phyloP scores from a whole-genome alignment of 129 eudicot genomes.

The Ambrosia trifida region DNA sequence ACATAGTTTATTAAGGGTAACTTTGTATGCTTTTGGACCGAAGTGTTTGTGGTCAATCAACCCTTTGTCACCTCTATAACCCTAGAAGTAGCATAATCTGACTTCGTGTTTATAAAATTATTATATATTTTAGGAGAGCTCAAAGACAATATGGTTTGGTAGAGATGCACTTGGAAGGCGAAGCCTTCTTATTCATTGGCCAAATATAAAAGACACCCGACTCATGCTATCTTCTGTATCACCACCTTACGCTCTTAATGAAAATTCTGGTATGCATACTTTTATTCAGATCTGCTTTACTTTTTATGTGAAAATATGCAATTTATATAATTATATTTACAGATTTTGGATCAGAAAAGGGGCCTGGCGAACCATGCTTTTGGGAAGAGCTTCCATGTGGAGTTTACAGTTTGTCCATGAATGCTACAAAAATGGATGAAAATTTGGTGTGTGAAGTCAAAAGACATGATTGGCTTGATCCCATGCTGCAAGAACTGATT shows the following conservation, averaged over 20 bases:
- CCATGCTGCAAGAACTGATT: slow-evolving; percentile 59
- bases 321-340: slow-evolving; percentile 8
- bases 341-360: slow-evolving; percentile 44
- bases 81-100: slow-evolving; percentile 5
- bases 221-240: slow-evolving; percentile 86
- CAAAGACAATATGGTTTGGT: slow-evolving; percentile 90
- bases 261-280: slow-evolving; percentile 25
- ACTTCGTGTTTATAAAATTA: slow-evolving; percentile 9
- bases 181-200: slow-evolving; percentile 97
- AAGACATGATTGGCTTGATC: slow-evolving; percentile 74
- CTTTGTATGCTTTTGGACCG: not conserved
- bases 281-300: not conserved
- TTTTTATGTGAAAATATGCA: not conserved
- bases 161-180: slow-evolving; percentile 98
- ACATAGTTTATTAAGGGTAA: not conserved
- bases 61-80: not conserved
- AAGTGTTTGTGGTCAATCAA: not conserved
- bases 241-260: slow-evolving; percentile 47
- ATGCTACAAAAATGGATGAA: slow-evolving; percentile 35
- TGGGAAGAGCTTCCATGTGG: slow-evolving; percentile 99
- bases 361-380: slow-evolving; percentile 37
- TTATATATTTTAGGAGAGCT: slow-evolving; percentile 46
- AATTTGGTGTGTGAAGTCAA: slow-evolving; percentile 47
- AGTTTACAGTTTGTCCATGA: slow-evolving; percentile 61
- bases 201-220: slow-evolving; percentile 57